These are phyloP conservation scores for Nectriaceae sp. DNA, from an alignment of 2,329 filamentous ascomycete genomes.

Conservation along the genomic window DNA sequence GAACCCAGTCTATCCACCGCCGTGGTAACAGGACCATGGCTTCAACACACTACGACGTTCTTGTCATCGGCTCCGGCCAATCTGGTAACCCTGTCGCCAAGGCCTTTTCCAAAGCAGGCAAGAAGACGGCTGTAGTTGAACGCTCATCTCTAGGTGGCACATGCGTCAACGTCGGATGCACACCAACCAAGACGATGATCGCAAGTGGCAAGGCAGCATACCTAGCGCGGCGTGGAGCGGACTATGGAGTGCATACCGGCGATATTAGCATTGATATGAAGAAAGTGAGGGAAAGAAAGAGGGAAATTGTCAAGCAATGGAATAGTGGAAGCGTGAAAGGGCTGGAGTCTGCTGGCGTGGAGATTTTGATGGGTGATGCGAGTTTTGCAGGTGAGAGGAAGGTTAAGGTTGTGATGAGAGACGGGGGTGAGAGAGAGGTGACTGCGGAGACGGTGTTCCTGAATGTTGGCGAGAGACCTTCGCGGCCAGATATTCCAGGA, in stretches of 20 bases:
- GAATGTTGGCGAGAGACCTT: conserved; percentile 47
- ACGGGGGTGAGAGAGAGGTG: conserved; percentile 35
- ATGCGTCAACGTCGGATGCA: conserved; percentile 58
- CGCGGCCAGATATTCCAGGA: conserved; percentile 38
- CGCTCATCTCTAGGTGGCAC: conserved; percentile 52
- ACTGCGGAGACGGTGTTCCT: conserved; percentile 46
- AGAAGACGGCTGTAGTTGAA: conserved; percentile 50
- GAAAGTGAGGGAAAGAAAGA: conserved; percentile 52
- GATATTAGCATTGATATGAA: conserved; percentile 46
- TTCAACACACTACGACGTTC: conserved; percentile 25
- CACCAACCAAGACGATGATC: conserved; percentile 59
- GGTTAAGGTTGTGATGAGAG: conserved; percentile 35
- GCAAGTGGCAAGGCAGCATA: conserved; percentile 53
- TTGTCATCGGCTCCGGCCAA: conserved; percentile 57
- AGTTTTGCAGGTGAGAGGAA: conserved; percentile 43
- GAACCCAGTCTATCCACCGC: neutral
- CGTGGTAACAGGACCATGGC: conserved; percentile 15
- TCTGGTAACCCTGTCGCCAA: conserved; percentile 51
- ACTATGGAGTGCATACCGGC: conserved; percentile 47
- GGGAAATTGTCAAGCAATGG: conserved; percentile 54
- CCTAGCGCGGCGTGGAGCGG: conserved; percentile 39
- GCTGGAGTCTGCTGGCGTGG: conserved; percentile 41
- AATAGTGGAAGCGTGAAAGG: conserved; percentile 48
- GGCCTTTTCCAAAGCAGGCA: conserved; percentile 46
- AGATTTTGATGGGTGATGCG: conserved; percentile 47